phyloP scores from a whole-genome alignment of 768 basidiomycete genomes.

The Pleurotus platypus region DNA sequence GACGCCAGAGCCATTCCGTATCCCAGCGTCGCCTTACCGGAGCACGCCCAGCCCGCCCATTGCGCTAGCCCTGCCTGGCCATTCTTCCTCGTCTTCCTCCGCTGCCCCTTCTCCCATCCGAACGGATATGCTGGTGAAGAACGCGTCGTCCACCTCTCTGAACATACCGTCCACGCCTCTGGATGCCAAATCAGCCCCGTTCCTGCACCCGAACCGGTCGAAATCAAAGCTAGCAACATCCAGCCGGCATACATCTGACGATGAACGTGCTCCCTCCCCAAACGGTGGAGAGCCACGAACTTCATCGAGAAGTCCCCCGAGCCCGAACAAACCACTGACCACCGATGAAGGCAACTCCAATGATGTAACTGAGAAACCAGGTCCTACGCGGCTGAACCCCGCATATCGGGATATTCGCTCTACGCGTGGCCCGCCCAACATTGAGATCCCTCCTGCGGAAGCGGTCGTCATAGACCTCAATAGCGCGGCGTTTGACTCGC shows the following conservation, averaged over 20 bases:
- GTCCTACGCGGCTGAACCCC: conserved; percentile 14
- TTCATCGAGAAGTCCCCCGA: not conserved
- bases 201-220: conserved; percentile 1
- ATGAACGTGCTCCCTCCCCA: conserved; percentile 2
- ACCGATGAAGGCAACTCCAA: not conserved
- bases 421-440: conserved; percentile 28
- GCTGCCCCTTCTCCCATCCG: conserved; percentile 10
- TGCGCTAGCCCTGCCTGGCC: conserved; percentile 8
- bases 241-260: not conserved
- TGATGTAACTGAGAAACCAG: conserved; percentile 1
- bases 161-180: not conserved
- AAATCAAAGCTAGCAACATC: not conserved
- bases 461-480: conserved; percentile 12
- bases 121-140: conserved; percentile 4
- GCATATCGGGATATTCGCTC: conserved; percentile 18
- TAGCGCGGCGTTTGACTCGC: conserved; percentile 14
- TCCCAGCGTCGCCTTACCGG: conserved; percentile 22
- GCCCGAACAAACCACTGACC: not conserved
- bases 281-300: not conserved
- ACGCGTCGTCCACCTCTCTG: not conserved
- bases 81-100: conserved; percentile 6
- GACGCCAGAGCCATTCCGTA: conserved; percentile 37
- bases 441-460: conserved; percentile 31
- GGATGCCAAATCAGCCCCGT: not conserved
- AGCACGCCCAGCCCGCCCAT: conserved; percentile 22